phyloP scores from a whole-genome alignment of 371 early-diverging fungal species.

The Mortierella sp. region DNA sequence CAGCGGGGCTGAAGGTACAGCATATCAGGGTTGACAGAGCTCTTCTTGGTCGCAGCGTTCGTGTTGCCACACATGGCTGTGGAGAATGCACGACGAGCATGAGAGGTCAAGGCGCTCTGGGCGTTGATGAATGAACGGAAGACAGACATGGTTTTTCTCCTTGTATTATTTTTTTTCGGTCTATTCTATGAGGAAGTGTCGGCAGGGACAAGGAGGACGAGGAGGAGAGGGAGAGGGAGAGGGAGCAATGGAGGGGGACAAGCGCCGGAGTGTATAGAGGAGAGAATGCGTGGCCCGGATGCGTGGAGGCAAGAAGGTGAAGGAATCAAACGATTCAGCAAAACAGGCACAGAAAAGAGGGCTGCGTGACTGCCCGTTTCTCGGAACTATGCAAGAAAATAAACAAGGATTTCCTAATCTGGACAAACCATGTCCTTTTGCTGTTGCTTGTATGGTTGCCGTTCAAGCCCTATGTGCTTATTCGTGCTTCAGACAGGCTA shows the following conservation, averaged over 20 bases:
- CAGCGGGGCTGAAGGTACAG: constrained; percentile 54
- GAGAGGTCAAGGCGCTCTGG: constrained; percentile 40
- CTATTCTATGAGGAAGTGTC: too few species aligned
- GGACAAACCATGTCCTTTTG: too few species aligned
- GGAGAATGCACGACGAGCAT: constrained; percentile 52
- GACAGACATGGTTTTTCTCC: constrained; percentile 26
- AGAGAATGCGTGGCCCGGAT: not conserved
- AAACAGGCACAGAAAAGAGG: not conserved
- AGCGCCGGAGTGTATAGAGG: too few species aligned
- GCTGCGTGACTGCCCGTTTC: constrained; percentile 20
- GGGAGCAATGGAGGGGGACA: not conserved
- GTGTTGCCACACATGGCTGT: constrained; percentile 33
- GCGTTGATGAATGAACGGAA: constrained; percentile 54
- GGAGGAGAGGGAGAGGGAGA: not conserved
- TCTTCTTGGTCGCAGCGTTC: constrained; percentile 11
- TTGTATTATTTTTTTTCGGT: too few species aligned
- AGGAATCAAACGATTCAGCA: not conserved
- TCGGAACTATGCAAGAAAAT: constrained; percentile 11
- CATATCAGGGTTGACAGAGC: constrained; percentile 48
- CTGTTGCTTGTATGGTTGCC: too few species aligned
- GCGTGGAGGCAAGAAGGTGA: constrained; percentile 5
- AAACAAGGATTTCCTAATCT: constrained; percentile 20
- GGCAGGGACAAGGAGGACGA: not conserved
- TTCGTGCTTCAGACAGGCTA: too few species aligned
- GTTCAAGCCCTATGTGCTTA: too few species aligned